Conservation (phyloP, 768 basidiomycete species). For the Phallus indusiatus region DNA sequence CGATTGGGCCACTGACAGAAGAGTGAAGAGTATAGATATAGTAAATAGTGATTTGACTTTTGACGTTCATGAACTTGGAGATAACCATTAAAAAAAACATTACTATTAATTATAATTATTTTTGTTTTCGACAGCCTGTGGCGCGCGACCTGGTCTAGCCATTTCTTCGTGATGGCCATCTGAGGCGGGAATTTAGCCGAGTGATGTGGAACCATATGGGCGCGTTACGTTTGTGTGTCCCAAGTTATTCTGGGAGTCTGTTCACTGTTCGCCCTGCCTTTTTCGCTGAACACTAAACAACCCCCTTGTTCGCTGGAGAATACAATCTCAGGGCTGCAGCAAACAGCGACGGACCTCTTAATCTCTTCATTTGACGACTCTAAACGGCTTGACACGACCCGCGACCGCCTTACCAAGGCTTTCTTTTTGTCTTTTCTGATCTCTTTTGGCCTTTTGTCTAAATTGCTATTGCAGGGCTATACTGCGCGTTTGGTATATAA, state of each 20-base stretch:
- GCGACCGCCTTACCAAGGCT: not conserved
- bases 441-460: not conserved
- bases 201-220: not conserved
- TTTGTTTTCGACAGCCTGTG: not conserved
- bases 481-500: not conserved
- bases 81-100: not conserved
- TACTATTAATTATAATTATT: too few species aligned
- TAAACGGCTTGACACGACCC: not conserved
- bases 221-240: slow-evolving; percentile 2
- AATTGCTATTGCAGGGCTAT: too few species aligned
- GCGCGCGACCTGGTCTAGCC: not conserved
- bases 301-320: not conserved
- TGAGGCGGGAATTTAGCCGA: not conserved
- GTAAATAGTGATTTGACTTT: not conserved
- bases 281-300: not conserved
- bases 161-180: not conserved
- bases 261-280: slow-evolving; percentile 1
- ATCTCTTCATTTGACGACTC: not conserved
- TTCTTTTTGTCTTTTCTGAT: not conserved
- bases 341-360: not conserved
- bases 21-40: too few species aligned
- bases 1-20: not conserved
- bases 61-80: not conserved
- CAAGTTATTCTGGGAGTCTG: not conserved
- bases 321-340: not conserved